Conservation (phyloP, 495 filamentous ascomycete species). For the Podospora anserina region DNA sequence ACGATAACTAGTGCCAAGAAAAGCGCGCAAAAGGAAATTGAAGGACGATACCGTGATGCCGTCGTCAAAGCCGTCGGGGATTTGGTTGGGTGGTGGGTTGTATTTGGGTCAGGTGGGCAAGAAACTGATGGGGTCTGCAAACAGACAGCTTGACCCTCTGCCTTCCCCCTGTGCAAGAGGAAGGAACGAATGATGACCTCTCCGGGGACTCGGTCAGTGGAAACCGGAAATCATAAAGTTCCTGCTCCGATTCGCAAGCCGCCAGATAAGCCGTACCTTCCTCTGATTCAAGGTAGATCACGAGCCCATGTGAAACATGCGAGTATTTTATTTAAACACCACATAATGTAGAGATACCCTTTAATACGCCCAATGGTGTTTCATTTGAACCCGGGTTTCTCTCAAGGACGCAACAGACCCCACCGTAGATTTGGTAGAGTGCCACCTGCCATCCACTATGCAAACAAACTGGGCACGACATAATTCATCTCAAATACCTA, state of each 20-base stretch:
- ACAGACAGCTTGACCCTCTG: background rate
- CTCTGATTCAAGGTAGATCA: too few relatives aligned
- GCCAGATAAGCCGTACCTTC: too few relatives aligned
- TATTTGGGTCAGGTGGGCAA: background rate
- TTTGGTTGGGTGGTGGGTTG: background rate
- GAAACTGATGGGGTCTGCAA: background rate
- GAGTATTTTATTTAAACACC: too few relatives aligned
- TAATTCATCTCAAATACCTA: too few relatives aligned
- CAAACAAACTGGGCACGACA: background rate
- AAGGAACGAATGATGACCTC: background rate
- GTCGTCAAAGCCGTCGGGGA: background rate
- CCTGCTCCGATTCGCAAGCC: too few relatives aligned
- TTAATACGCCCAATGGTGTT: too few relatives aligned
- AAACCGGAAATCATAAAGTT: background rate
- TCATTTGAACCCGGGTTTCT: too few relatives aligned
- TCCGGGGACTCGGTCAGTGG: background rate
- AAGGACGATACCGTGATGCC: background rate
- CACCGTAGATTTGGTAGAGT: too few relatives aligned
- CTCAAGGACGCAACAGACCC: too few relatives aligned
- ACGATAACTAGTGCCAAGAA: background rate
- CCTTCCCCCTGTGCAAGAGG: background rate
- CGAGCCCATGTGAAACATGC: too few relatives aligned
- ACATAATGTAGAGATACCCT: too few relatives aligned
- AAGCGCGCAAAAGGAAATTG: background rate
- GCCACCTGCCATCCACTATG: too few relatives aligned